These are phyloP conservation scores for Fusarium illudens DNA, from an alignment of 2,329 filamentous ascomycete genomes.

Conservation along the genomic window DNA sequence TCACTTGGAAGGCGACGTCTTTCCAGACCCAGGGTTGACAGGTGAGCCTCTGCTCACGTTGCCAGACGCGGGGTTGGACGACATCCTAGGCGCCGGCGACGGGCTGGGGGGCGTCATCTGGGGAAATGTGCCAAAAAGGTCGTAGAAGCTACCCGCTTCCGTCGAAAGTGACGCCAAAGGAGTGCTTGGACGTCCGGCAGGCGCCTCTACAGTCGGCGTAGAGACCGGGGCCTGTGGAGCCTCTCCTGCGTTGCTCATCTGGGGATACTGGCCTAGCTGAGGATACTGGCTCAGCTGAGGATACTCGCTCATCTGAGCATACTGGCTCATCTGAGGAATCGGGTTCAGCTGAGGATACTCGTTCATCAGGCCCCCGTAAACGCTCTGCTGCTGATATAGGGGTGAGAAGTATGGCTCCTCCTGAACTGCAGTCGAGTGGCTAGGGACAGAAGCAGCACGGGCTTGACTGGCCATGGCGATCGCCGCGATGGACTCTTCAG, in stretches of 20 bases:
- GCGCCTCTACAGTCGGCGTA: not conserved
- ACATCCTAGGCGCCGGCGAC: constrained; percentile 29
- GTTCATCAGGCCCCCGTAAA: not conserved
- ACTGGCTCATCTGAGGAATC: too few relatives aligned
- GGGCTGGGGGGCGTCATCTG: constrained; percentile 30
- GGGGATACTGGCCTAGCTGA: not conserved
- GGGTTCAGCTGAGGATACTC: not conserved
- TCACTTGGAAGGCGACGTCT: not conserved
- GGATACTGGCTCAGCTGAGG: not conserved
- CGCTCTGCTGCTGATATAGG: not conserved
- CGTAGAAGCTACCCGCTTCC: not conserved
- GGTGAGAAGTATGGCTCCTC: not conserved
- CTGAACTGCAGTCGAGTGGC: not conserved
- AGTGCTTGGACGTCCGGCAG: not conserved
- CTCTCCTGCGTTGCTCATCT: not conserved
- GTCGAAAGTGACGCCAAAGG: not conserved
- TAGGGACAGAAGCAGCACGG: not conserved
- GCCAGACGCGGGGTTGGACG: not conserved
- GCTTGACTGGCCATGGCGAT: not conserved
- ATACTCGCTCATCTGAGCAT: not conserved
- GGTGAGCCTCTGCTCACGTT: not conserved
- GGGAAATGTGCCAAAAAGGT: too few relatives aligned
- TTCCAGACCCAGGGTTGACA: not conserved
- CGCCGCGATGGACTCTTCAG: constrained; percentile 25
- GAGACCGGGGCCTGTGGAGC: not conserved